phyloP scores from a whole-genome alignment of 208 protist species.

The Trypanosoma melophagium region DNA sequence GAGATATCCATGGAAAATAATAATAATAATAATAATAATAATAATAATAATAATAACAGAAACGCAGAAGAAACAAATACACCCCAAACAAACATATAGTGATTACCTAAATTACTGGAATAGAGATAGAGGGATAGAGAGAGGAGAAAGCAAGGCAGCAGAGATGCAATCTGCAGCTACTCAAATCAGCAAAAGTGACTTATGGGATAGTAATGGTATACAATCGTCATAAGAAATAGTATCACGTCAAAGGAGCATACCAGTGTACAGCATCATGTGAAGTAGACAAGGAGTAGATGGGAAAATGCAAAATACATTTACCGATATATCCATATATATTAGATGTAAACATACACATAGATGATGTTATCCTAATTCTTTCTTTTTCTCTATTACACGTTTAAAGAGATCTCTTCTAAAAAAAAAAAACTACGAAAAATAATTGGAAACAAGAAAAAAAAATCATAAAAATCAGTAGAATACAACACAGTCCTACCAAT shows the following conservation, averaged over 20 bases:
- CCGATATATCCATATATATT: not conserved
- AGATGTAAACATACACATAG: not conserved
- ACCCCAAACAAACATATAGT: constrained; percentile 24
- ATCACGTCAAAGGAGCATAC: constrained; percentile 29
- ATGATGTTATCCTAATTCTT: not conserved
- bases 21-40: constrained; percentile 22
- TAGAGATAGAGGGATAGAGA: constrained; percentile 14
- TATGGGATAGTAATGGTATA: constrained; percentile 24
- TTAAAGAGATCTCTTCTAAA: not conserved
- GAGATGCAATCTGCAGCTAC: not conserved
- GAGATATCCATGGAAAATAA: constrained; percentile 26
- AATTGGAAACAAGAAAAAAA: not conserved
- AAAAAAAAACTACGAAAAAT: not conserved
- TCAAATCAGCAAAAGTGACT: constrained; percentile 3
- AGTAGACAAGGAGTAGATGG: not conserved
- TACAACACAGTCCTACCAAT: no score
- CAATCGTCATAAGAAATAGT: constrained; percentile 12
- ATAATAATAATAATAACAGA: constrained; percentile 18
- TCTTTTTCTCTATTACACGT: not conserved
- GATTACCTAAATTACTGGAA: not conserved
- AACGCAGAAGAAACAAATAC: constrained; percentile 9
- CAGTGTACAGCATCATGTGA: constrained; percentile 19
- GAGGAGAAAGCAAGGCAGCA: not conserved
- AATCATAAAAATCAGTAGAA: not conserved
- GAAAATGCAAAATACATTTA: constrained; percentile 2